phyloP scores from a whole-genome alignment of 2,329 filamentous ascomycete genomes.

The Monosporascus sp. region DNA sequence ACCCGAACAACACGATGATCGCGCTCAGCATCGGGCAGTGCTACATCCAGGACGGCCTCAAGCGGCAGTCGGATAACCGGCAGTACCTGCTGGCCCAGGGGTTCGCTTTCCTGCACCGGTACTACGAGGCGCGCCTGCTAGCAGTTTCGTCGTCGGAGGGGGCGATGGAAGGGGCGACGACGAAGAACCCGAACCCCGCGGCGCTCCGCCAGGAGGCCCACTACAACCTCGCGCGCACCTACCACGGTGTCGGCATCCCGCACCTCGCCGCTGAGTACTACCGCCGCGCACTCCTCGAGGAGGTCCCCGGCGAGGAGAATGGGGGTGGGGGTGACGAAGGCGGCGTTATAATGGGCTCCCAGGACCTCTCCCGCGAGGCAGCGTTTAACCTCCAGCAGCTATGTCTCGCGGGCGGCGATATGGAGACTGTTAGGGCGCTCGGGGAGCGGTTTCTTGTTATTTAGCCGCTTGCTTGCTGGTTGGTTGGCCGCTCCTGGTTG shows the following conservation, averaged over 20 bases:
- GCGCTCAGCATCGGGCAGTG: slow-evolving; percentile 76
- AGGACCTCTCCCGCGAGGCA: slow-evolving; percentile 21
- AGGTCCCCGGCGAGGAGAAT: slow-evolving; percentile 20
- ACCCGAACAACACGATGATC: slow-evolving; percentile 70
- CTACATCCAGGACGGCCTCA: slow-evolving; percentile 85
- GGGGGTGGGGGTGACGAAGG: neutral
- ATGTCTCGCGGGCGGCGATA: slow-evolving; percentile 22
- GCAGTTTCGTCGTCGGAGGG: slow-evolving; percentile 25
- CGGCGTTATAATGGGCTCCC: slow-evolving; percentile 12
- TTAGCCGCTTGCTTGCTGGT: neutral
- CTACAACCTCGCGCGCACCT: slow-evolving; percentile 73
- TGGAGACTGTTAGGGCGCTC: slow-evolving; percentile 15
- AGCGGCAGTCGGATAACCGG: slow-evolving; percentile 82
- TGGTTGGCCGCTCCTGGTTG: too few relatives aligned
- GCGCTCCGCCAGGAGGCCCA: slow-evolving; percentile 66
- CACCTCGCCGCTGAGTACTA: slow-evolving; percentile 73
- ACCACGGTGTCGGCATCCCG: slow-evolving; percentile 67
- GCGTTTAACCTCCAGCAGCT: slow-evolving; percentile 27
- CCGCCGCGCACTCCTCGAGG: slow-evolving; percentile 35
- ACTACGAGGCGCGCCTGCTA: slow-evolving; percentile 44
- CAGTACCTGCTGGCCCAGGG: slow-evolving; percentile 86
- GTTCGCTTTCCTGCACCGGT: slow-evolving; percentile 70
- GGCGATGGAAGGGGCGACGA: slow-evolving; percentile 11
- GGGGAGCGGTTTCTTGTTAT: slow-evolving; percentile 18
- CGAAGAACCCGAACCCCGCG: slow-evolving; percentile 5